phyloP scores from a whole-genome alignment of 805 yeast species.

The Helenozyma baotianmanensis region DNA sequence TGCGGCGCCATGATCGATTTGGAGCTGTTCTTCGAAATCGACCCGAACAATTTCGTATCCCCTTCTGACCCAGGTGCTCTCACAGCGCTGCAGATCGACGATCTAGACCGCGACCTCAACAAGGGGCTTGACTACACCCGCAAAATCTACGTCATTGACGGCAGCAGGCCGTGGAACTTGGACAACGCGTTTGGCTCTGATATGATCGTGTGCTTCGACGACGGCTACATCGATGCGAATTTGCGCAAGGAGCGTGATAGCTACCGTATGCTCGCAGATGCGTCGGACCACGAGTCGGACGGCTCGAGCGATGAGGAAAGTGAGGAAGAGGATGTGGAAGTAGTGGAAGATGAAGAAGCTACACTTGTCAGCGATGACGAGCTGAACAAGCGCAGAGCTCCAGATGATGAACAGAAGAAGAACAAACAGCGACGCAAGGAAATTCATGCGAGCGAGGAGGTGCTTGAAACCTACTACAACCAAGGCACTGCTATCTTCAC shows the following conservation, averaged over 20 bases:
- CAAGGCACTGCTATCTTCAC: constrained; percentile 77
- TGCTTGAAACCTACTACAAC: constrained; percentile 70
- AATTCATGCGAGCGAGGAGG: constrained; percentile 45
- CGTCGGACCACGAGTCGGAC: constrained; percentile 24
- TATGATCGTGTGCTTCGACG: constrained; percentile 78
- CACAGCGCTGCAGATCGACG: constrained; percentile 21
- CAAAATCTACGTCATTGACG: constrained; percentile 78
- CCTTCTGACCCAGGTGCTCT: constrained; percentile 11
- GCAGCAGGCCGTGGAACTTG: constrained; percentile 94
- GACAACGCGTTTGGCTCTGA: constrained; percentile 86
- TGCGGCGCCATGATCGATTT: constrained; percentile 93
- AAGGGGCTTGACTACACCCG: constrained; percentile 35
- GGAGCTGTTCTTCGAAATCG: constrained; percentile 65
- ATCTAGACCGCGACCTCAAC: constrained; percentile 14
- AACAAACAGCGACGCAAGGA: constrained; percentile 36
- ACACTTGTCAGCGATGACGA: constrained; percentile 24
- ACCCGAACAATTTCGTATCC: constrained; percentile 45
- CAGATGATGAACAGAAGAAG: constrained; percentile 19
- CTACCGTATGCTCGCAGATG: constrained; percentile 45
- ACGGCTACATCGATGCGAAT: constrained; percentile 66
- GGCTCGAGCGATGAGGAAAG: neutral
- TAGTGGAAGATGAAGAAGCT: constrained; percentile 34
- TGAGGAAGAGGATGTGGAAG: constrained; percentile 22
- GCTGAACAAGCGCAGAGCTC: constrained; percentile 26
- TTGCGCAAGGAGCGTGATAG: constrained; percentile 56